phyloP scores from a whole-genome alignment of 2,329 filamentous ascomycete genomes.

The Juglanconis sp. region DNA sequence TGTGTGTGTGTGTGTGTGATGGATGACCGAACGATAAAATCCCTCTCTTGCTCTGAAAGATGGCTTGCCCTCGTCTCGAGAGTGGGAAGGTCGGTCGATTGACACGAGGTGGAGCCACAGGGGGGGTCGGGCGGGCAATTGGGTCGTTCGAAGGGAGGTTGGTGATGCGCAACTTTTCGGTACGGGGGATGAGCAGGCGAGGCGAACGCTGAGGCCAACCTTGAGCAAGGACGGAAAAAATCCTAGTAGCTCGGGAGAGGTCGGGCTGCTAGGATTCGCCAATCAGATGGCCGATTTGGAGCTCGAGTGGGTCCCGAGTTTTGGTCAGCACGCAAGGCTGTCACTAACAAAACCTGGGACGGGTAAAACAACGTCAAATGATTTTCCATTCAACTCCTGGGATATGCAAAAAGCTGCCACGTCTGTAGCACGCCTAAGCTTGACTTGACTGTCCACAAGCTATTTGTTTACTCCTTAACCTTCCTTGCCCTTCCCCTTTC shows the following conservation, averaged over 20 bases:
- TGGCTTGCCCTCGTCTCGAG: not conserved
- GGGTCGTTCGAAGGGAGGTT: slow-evolving; percentile 1
- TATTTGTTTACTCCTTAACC: no score
- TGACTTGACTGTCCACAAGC: no score
- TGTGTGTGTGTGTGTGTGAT: not conserved
- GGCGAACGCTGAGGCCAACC: slow-evolving; percentile 10
- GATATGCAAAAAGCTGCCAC: no score
- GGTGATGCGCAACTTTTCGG: slow-evolving; percentile 11
- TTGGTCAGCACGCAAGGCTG: slow-evolving; percentile 5
- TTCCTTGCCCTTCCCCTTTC: slow-evolving; percentile 7
- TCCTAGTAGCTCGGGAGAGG: slow-evolving; percentile 18
- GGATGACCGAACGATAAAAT: not conserved
- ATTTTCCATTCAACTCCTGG: no score
- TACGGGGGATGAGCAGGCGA: slow-evolving; percentile 8
- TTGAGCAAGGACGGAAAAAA: slow-evolving; percentile 9
- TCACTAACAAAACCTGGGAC: not conserved
- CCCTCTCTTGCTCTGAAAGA: not conserved
- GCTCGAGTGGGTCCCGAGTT: slow-evolving; percentile 1
- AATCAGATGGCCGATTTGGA: slow-evolving; percentile 14
- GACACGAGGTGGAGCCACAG: not conserved
- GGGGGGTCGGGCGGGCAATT: not conserved
- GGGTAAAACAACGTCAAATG: no score
- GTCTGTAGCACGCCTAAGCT: no score
- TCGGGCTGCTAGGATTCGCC: slow-evolving; percentile 9
- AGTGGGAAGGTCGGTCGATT: not conserved